Evolutionary conservation across 768 basidiomycete species (phyloP), one percentile per base, ranked within the genome.

Genomic region (Megacollybia marginata): DNA sequence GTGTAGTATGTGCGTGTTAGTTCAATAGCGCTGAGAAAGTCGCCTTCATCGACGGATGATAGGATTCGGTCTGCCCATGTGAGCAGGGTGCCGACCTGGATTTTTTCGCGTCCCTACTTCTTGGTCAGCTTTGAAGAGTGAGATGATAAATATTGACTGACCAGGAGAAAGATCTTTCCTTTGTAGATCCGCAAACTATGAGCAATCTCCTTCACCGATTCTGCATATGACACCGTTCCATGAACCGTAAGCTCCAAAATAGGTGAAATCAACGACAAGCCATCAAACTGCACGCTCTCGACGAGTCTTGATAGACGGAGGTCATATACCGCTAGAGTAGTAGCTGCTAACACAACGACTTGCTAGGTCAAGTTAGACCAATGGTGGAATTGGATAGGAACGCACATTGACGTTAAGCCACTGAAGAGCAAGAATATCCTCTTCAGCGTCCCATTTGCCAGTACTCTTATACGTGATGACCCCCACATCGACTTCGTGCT

Each of bases 31-130:
- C 76, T 79, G 42, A 98, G 73, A 61, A 97, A 95, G 60, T 97
- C 84, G 12, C 93, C 92, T 9, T 76, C 74, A 59, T 91, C 78
- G 23, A 98, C 92, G 43, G 85, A 78, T 1, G 80, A 74, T 42
- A 99, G 70, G 19, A 98, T 84, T 42, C 86, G 82, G 63, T 99
- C 96, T 5, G 95, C 92, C 96, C 96, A 99, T 1, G 92, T 91
- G 31, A 93, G 70, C 18, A 98, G 71, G 2, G 87, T 89, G 23
- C 92, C 96, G 2, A 88, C 92, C 60, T 78, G 75, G 1, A 97
- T 54, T 44, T 79, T 78, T 49, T 82, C 72, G 47, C 74, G 73
- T 44, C 79, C 78, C 91, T 88, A 55, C 31, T n/a, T 47, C 32
- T 46, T 48, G 9, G 23, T 53, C 44, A 48, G 42, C 13, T 42